These are phyloP conservation scores for Nicotiana knightiana DNA, from an alignment of 257 asterid species.

Conservation along the genomic window DNA sequence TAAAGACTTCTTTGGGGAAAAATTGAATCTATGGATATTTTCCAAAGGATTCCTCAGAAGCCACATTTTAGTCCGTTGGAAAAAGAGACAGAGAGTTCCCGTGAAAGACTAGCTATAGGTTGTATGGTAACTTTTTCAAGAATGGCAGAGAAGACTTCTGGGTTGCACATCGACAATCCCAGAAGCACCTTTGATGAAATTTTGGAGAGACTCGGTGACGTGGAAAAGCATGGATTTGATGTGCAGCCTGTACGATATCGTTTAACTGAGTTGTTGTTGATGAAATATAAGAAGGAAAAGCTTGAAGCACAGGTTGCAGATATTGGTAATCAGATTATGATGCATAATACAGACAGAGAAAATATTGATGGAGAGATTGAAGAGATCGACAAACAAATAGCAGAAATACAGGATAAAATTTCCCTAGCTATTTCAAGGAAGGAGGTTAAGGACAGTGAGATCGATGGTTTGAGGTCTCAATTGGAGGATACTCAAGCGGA, in stretches of 20 bases:
- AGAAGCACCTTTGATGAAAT: conserved; percentile 38
- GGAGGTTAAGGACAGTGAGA: conserved; percentile 31
- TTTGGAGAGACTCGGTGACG: conserved; percentile 42
- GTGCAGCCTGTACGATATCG: conserved; percentile 34
- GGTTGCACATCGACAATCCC: conserved; percentile 38
- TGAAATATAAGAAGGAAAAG: conserved; percentile 33
- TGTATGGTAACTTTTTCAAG: conserved; percentile 60
- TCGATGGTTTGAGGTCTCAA: conserved; percentile 26
- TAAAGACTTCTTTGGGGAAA: conserved; percentile 61
- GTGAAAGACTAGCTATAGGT: conserved; percentile 80
- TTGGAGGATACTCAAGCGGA: conserved; percentile 24
- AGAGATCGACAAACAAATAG: conserved; percentile 35
- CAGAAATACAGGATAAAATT: conserved; percentile 40
- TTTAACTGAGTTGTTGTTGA: conserved; percentile 20
- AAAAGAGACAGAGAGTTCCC: conserved; percentile 43
- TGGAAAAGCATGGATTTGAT: conserved; percentile 67
- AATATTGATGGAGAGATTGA: conserved; percentile 34
- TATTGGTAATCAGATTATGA: conserved; percentile 22
- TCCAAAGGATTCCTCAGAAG: conserved; percentile 56
- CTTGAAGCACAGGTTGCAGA: conserved; percentile 20
- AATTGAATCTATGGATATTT: conserved; percentile 64
- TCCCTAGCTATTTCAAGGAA: conserved; percentile 19
- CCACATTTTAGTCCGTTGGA: conserved; percentile 71
- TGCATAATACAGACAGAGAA: conserved; percentile 18
- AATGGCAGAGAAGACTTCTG: conserved; percentile 44